Evolutionary conservation across 2,329 filamentous ascomycete genomes (phyloP), one percentile per base, ranked within the genome.

Genomic region (Ampelomyces quisqualis): DNA sequence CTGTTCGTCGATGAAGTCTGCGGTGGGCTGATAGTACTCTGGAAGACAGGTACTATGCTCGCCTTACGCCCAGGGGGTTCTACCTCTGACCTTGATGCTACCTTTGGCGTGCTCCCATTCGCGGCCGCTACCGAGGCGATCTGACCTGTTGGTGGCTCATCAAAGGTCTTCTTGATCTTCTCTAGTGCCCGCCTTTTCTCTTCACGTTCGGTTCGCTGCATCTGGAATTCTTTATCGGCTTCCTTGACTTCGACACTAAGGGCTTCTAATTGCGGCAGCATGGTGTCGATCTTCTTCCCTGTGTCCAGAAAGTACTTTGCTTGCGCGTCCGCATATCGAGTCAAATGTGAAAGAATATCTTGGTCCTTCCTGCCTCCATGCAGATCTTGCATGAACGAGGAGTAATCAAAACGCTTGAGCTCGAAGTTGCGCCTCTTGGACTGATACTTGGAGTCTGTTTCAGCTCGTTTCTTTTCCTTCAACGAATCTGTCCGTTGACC

Each of bases 301-400:
- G 90, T 86, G 1, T 79, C 74, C 37, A 97, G 74, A 60, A 95
- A 97, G 44, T 80, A 84, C 58, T 81, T 85, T 11, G 93, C 88
- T 64, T 98, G 93, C 3, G 85, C 82, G 64, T 95, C 90, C 7
- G 94, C 94, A 65, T 90, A 98, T 64, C 86, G 91, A 2, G 93
- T 98, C 21, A 98, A 77, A 63, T 96, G 88, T 1, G 91, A 97
- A 20, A 98, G 71, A 4, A 98, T 88, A 66, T 98, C 93, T 62
- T 97, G 93, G 60, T 98, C 93, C 67, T 97, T 98, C 49, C 93
- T 85, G n/a, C 93, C 93, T 20, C 93, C 93, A 50, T 97, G 93
- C n/a, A 98, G 77, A 73, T 98, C 93, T 61, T 97, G 91, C 88
- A 98, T 95, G 64, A 97, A 98, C 10, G 89, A 95, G 3, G 91